Base-by-base conservation (phyloP, 495 filamentous ascomycete species). In the Penicillium steckii region DNA sequence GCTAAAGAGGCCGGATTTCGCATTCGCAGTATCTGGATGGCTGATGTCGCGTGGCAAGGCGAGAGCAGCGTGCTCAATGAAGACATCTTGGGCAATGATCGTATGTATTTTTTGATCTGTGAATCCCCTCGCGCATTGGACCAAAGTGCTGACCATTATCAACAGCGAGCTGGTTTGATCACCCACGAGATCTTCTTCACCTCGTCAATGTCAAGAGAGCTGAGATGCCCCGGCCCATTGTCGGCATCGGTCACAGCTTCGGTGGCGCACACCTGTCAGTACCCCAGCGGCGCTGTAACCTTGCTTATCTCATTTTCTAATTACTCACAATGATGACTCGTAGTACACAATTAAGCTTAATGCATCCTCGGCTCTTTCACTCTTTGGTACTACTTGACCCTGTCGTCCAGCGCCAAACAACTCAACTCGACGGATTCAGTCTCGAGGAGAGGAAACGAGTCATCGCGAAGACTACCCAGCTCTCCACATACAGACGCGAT, bases 211-310 rank as follows among this genome's bases (percentile, higher is more conserved):
- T 81, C 37, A 92, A 96, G 70, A 88, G 90, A 25, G 69, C 77
- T 7, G 69, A 89, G 50, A 95, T 97, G 89, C 85, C 88, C 3
- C 86, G 89, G 9, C 93, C 94, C 4, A 70, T 97, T n/a, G 71
- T 97, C 50, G 94, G 92, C 24, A 65, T 98, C 3, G 94, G 94
- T 18, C 94, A 98, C 70, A 93, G 88, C 65, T 87, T 91, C 78
- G 94, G 94, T 56, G 92, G 80, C 52, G 81, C 80, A 62, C 80
- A 88, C 45, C 79, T 81, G 72, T 80, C 19, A 60, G 72, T 62
- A 29, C n/a, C 48, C n/a, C 41, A 26, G 24, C 26, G 22, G 46
- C 27, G 30, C 18, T 48, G 32, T 42, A 46, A 33, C 38, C 48
- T 13, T 12, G 32, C 30, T 22, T 21, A 8, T 15, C 25, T 9